Conservation (phyloP, 2,329 filamentous ascomycete species). For the Rhytidhysteron rufulum region DNA sequence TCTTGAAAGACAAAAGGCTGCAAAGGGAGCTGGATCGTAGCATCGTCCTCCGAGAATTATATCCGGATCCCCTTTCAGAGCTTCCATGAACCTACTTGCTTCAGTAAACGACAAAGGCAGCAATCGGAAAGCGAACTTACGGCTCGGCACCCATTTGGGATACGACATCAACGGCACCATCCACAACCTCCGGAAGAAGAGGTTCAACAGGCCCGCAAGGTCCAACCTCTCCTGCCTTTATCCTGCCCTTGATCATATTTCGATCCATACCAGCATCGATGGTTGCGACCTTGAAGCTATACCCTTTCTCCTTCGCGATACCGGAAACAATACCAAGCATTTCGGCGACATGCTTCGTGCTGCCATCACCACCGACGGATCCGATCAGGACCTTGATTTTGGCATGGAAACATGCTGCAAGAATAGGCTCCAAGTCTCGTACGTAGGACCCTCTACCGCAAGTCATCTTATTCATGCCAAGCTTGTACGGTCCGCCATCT, state of each 20-base stretch:
- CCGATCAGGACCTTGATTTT: slow-evolving; percentile 19
- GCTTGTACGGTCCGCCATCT: slow-evolving; percentile 20
- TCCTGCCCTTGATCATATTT: slow-evolving; percentile 8
- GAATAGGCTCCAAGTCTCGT: slow-evolving; percentile 15
- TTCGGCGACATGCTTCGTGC: slow-evolving; percentile 20
- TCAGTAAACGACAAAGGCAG: too few relatives aligned
- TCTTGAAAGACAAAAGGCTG: slow-evolving; percentile 15
- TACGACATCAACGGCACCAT: slow-evolving; percentile 36
- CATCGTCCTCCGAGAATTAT: slow-evolving; percentile 47
- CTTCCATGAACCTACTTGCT: too few relatives aligned
- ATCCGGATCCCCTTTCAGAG: slow-evolving; percentile 39
- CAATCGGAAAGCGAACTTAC: too few relatives aligned
- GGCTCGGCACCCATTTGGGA: slow-evolving; percentile 48
- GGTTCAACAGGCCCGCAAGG: not conserved
- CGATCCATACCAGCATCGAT: slow-evolving; percentile 36
- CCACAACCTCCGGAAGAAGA: slow-evolving; percentile 33
- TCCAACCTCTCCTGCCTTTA: slow-evolving; percentile 7
- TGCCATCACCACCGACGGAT: slow-evolving; percentile 20
- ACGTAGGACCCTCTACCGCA: slow-evolving; percentile 13
- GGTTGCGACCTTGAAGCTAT: slow-evolving; percentile 21
- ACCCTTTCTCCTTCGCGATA: slow-evolving; percentile 4
- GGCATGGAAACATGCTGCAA: slow-evolving; percentile 9
- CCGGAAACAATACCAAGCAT: slow-evolving; percentile 13
- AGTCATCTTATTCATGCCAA: slow-evolving; percentile 16
- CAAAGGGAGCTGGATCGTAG: slow-evolving; percentile 21